Evolutionary conservation across 164 flowering plant genomes (phyloP).

Genomic region (Pachysandra terminalis): DNA sequence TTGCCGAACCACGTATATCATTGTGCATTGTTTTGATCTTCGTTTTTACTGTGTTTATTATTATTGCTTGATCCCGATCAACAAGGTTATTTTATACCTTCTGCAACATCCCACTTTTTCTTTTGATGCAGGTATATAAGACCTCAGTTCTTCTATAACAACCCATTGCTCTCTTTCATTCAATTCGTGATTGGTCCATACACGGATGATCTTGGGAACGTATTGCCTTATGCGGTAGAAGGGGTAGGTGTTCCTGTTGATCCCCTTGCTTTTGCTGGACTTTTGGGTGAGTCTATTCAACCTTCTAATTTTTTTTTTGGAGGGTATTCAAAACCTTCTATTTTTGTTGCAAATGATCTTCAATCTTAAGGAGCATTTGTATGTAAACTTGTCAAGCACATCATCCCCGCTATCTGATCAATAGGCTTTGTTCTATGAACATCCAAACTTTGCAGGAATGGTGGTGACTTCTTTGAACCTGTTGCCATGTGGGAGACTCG

Average conservation of each 20-base stretch:
- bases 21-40: too few species aligned
- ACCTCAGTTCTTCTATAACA: slow-evolving; percentile 90
- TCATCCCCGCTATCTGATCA: background rate
- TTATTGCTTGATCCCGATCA: too few species aligned
- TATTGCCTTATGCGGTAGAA: slow-evolving; percentile 92
- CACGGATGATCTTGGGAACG: slow-evolving; percentile 93
- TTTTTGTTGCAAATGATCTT: background rate
- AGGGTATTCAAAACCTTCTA: too few species aligned
- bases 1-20: too few species aligned
- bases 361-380: background rate
- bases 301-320: background rate
- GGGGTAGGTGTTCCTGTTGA: slow-evolving; percentile 97
- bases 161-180: slow-evolving; percentile 87
- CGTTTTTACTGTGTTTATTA: too few species aligned
- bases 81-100: too few species aligned
- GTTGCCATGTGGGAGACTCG: slow-evolving; percentile 88
- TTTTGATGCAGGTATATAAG: slow-evolving; percentile 69
- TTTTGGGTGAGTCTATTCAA: slow-evolving; percentile 55
- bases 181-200: slow-evolving; percentile 91
- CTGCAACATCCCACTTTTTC: background rate
- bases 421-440: too few species aligned
- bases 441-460: slow-evolving; percentile 56
- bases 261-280: slow-evolving; percentile 97
- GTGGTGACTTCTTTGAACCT: slow-evolving; percentile 92
- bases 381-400: background rate